These are phyloP conservation scores for Graphiopsis chlorocephala DNA, from an alignment of 2,329 filamentous ascomycete species.

Conservation along the genomic window DNA sequence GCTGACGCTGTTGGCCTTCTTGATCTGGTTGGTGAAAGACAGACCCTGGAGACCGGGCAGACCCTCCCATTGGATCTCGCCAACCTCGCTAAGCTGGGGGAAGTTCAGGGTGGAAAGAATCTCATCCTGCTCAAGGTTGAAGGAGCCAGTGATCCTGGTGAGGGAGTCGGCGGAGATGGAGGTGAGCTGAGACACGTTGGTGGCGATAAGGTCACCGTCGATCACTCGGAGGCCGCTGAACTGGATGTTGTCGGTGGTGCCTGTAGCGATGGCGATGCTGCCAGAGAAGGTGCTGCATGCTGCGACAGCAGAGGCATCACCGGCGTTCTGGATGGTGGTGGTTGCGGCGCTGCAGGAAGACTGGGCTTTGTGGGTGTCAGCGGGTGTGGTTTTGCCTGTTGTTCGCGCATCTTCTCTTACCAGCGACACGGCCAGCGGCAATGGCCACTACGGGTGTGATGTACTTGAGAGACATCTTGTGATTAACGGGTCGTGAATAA, in stretches of 20 bases:
- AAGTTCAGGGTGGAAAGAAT: constrained; percentile 67
- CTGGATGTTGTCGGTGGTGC: constrained; percentile 56
- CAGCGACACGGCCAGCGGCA: constrained; percentile 48
- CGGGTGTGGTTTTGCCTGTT: neutral
- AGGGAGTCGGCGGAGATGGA: constrained; percentile 56
- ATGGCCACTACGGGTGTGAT: constrained; percentile 56
- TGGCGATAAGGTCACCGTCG: constrained; percentile 53
- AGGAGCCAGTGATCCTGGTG: constrained; percentile 62
- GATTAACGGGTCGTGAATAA: constrained; percentile 16
- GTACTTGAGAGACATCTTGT: constrained; percentile 55
- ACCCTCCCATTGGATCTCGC: constrained; percentile 67
- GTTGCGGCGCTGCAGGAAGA: constrained; percentile 44
- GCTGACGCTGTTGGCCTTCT: constrained; percentile 63
- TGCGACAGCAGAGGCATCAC: constrained; percentile 59
- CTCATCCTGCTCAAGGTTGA: constrained; percentile 67
- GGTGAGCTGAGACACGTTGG: constrained; percentile 60
- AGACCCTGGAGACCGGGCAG: constrained; percentile 63
- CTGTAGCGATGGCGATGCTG: constrained; percentile 61
- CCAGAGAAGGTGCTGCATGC: constrained; percentile 68
- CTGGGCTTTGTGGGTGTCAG: constrained; percentile 23
- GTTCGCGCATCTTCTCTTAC: constrained; percentile 36
- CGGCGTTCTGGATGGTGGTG: constrained; percentile 58
- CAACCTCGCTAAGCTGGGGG: constrained; percentile 61
- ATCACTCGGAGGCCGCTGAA: constrained; percentile 63
- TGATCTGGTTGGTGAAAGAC: constrained; percentile 63